Percentiles rank a stretch among this genome's conserved stretches.
Conservation (phyloP, 768 basidiomycete genomes). For the Phlegmacium glaucopus region DNA sequence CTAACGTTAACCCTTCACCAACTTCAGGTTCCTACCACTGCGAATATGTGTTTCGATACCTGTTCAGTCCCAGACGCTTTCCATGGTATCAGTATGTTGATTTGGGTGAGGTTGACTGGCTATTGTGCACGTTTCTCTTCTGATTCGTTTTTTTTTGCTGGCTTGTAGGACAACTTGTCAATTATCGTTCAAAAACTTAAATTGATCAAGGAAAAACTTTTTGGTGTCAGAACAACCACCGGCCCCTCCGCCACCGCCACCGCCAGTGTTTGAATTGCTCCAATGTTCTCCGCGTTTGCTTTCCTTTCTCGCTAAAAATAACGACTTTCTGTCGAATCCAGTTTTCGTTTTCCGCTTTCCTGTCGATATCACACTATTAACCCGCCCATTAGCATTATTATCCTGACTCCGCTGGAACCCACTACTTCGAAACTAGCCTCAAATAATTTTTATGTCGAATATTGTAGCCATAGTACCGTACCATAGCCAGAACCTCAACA, state of each 20-base stretch:
- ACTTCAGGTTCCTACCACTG: too few species aligned
- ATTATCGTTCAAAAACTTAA: conserved; percentile 1
- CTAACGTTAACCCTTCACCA: too few species aligned
- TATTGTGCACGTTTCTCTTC: too few species aligned
- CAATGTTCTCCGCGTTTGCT: not conserved
- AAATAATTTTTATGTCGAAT: conserved; percentile 1
- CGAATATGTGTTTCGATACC: too few species aligned
- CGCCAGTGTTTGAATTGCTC: not conserved
- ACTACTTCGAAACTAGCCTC: not conserved
- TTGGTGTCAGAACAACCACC: too few species aligned
- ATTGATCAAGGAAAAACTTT: conserved; percentile 1
- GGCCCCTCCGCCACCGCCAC: not conserved
- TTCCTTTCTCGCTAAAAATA: not conserved
- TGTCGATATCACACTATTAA: conserved; percentile 5
- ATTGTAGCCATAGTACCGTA: not conserved
- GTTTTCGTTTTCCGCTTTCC: not conserved
- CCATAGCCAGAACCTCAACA: too few species aligned
- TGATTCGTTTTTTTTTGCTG: too few species aligned
- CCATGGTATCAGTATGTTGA: too few species aligned
- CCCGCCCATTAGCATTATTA: not conserved
- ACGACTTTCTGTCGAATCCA: not conserved
- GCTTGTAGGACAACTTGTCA: conserved; percentile 3
- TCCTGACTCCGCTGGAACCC: conserved; percentile 1
- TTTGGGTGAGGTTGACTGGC: too few species aligned
- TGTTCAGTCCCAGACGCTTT: too few species aligned